Evolutionary conservation across 352 stramenopile genomes (phyloP).

Genomic region (Globisporangium abappressorium): DNA sequence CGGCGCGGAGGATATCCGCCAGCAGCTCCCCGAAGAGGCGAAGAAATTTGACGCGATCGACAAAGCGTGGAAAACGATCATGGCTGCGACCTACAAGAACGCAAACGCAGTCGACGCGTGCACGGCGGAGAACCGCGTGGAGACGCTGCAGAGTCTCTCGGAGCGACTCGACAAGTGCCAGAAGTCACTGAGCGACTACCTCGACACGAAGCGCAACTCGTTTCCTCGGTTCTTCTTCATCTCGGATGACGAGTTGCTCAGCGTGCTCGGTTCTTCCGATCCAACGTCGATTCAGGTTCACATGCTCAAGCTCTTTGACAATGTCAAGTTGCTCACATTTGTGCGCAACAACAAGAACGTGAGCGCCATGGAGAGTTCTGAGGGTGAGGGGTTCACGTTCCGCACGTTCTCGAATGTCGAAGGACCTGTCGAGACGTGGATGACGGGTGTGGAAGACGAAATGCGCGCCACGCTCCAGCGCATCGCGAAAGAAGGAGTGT

Average conservation of each 20-base stretch:
- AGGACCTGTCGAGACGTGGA: slow-evolving; percentile 91
- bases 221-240: slow-evolving; percentile 96
- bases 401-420: slow-evolving; percentile 78
- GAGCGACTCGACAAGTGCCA: slow-evolving; percentile 90
- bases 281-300: slow-evolving; percentile 92
- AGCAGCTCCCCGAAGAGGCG: slow-evolving; percentile 91
- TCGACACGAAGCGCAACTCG: slow-evolving; percentile 89
- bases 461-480: slow-evolving; percentile 85
- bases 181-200: slow-evolving; percentile 88
- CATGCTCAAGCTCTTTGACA: slow-evolving; percentile 96
- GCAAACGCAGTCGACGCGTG: slow-evolving; percentile 90
- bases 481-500: slow-evolving; percentile 93
- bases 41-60: slow-evolving; percentile 94
- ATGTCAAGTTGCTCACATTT: slow-evolving; percentile 91
- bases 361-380: slow-evolving; percentile 88
- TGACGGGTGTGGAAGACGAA: slow-evolving; percentile 90
- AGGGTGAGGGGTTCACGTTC: slow-evolving; percentile 90
- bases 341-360: slow-evolving; percentile 88
- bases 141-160: slow-evolving; percentile 85
- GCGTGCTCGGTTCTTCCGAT: slow-evolving; percentile 89
- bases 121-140: slow-evolving; percentile 84
- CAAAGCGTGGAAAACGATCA: slow-evolving; percentile 93
- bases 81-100: slow-evolving; percentile 90
- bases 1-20: slow-evolving; percentile 90
- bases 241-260: slow-evolving; percentile 91